A percentile compares a stretch with the other conserved stretches of the same genome.
These are phyloP conservation scores for Xylaria longipes DNA, from an alignment of 495 filamentous ascomycete species.

Conservation along the genomic window DNA sequence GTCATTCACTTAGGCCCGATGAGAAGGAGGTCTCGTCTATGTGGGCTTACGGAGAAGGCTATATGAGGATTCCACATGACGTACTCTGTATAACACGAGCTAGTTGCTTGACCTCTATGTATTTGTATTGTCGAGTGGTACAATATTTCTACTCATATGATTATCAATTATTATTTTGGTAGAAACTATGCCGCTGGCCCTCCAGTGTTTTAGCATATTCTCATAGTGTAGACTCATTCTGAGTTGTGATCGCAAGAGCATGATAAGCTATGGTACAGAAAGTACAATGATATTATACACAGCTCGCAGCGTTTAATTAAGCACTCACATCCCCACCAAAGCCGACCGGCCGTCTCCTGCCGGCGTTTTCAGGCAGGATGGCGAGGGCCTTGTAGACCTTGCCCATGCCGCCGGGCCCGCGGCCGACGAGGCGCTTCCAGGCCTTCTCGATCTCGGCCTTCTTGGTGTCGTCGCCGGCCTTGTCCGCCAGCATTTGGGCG, in stretches of 20 bases:
- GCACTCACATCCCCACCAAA: slow-evolving; percentile 78
- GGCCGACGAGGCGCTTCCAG: slow-evolving; percentile 80
- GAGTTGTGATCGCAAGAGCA: neutral
- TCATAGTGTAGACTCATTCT: neutral
- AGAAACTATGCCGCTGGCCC: neutral
- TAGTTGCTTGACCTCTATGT: neutral
- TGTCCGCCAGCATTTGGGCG: slow-evolving; percentile 67
- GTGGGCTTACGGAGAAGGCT: neutral
- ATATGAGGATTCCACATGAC: slow-evolving; percentile 1
- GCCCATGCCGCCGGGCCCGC: slow-evolving; percentile 83
- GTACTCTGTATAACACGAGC: neutral
- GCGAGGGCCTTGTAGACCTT: slow-evolving; percentile 92
- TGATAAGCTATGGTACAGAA: neutral
- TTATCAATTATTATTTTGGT: neutral
- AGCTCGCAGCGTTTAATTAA: neutral
- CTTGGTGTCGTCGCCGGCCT: slow-evolving; percentile 57
- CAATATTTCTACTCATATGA: neutral
- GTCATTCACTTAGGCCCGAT: slow-evolving; percentile 1
- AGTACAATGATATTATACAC: neutral
- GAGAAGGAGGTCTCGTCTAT: neutral
- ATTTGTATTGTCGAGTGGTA: neutral
- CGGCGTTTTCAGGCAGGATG: slow-evolving; percentile 81
- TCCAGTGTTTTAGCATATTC: neutral
- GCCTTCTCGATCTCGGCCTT: slow-evolving; percentile 69
- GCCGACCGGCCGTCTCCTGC: slow-evolving; percentile 78